phyloP scores from a whole-genome alignment of 257 asterid genomes.

The Solanum tacnaense region DNA sequence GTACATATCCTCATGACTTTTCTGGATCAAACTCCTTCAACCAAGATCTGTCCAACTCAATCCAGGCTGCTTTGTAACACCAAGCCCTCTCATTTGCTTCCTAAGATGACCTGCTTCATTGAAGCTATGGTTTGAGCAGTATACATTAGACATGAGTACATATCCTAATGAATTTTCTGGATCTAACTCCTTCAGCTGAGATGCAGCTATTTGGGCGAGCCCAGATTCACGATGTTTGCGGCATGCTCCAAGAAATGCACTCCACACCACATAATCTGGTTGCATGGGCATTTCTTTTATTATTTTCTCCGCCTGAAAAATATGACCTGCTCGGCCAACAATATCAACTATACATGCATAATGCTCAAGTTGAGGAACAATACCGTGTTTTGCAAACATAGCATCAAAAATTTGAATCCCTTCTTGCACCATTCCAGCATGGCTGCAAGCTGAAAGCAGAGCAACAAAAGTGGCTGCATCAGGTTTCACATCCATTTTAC shows the following conservation, averaged over 20 bases:
- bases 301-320: constrained; percentile 46
- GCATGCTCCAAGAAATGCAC: constrained; percentile 83
- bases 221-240: constrained; percentile 56
- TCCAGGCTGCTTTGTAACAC: constrained; percentile 66
- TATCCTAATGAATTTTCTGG: constrained; percentile 68
- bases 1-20: constrained; percentile 62
- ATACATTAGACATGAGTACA: constrained; percentile 50
- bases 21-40: constrained; percentile 56
- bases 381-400: constrained; percentile 45
- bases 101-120: constrained; percentile 37
- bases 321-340: constrained; percentile 61
- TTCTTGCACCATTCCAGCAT: constrained; percentile 72
- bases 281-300: constrained; percentile 47
- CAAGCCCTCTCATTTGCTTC: constrained; percentile 39
- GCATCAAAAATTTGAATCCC: constrained; percentile 42
- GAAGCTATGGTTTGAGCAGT: constrained; percentile 37
- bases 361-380: constrained; percentile 77
- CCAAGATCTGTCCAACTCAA: constrained; percentile 79
- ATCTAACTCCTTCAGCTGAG: constrained; percentile 51
- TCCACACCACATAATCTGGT: constrained; percentile 82
- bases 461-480: constrained; percentile 69
- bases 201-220: constrained; percentile 47
- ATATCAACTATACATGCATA: constrained; percentile 74
- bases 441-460: constrained; percentile 70
- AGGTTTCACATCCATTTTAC: constrained; percentile 45